Evolutionary conservation across 2,329 filamentous ascomycete species (phyloP).

Genomic region (Ophiostoma perfectum): DNA sequence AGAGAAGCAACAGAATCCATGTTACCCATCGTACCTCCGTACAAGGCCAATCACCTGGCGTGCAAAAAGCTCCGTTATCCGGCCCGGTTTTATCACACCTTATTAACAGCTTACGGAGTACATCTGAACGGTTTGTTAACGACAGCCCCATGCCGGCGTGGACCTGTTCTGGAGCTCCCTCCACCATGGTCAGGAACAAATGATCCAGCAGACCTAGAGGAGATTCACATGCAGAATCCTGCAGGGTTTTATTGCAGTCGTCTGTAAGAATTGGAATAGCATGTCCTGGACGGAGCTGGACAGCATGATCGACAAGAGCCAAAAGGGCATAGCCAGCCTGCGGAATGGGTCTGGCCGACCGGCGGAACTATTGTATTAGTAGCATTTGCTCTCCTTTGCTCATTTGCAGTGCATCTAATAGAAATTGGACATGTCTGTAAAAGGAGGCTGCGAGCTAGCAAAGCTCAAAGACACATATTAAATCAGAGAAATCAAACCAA

Average conservation of each 20-base stretch:
- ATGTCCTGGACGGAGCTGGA: neutral
- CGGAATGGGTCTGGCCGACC: neutral
- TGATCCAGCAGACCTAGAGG: neutral
- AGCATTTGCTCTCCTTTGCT: too few species aligned
- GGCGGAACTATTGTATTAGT: too few species aligned
- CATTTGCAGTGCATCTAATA: too few species aligned
- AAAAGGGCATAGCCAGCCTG: neutral
- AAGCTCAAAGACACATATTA: neutral
- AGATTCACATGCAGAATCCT: neutral
- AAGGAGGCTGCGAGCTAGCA: neutral
- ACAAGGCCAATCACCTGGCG: neutral
- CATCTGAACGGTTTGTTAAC: too few species aligned
- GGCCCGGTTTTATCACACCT: neutral
- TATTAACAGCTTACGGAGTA: too few species aligned
- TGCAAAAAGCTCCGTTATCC: conserved; percentile 6
- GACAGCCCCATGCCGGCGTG: too few species aligned
- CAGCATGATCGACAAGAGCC: neutral
- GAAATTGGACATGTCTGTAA: neutral
- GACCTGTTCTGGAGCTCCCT: too few species aligned
- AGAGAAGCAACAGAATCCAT: neutral
- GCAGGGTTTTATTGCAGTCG: too few species aligned
- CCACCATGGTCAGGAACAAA: conserved; percentile 1
- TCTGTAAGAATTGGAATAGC: too few species aligned
- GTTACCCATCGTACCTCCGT: too few species aligned
- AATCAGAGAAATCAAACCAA: neutral